Evolutionary conservation across 202 grass and related monocot genomes (phyloP).

Genomic region (Cymbopogon flexuosus): DNA sequence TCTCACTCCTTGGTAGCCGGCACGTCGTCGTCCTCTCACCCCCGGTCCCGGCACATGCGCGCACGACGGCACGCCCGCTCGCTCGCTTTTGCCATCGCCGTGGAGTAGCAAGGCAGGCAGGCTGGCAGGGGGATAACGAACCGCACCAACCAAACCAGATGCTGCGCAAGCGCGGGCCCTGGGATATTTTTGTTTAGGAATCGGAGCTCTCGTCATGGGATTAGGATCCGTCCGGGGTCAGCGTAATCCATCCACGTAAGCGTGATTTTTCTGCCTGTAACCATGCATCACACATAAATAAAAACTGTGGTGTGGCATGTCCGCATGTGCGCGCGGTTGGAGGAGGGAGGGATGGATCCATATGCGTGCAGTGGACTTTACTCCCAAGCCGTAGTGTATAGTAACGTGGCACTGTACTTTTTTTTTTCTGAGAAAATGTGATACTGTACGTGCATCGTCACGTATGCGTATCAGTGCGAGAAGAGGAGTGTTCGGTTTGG

Average conservation of each 20-base stretch:
- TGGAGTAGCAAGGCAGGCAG: not conserved
- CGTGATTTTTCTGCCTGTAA: not conserved
- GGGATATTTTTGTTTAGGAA: not conserved
- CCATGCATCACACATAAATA: too few species aligned
- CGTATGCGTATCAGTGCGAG: not conserved
- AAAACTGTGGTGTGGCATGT: not conserved
- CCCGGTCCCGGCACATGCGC: conserved; percentile 25
- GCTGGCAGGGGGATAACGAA: conserved; percentile 6
- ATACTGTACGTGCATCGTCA: not conserved
- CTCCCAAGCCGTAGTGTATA: not conserved
- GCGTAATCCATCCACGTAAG: conserved; percentile 29
- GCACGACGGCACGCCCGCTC: not conserved
- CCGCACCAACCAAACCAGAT: not conserved
- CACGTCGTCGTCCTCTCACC: not conserved
- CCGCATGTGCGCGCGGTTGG: not conserved
- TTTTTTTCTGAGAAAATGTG: too few species aligned
- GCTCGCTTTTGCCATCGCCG: not conserved
- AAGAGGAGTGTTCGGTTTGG: too few species aligned
- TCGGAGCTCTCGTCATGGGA: not conserved
- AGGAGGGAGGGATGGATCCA: not conserved
- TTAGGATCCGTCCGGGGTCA: not conserved
- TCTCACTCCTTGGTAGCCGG: conserved; percentile 2
- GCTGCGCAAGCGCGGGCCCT: not conserved
- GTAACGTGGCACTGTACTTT: too few species aligned
- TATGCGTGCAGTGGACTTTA: not conserved